Conservation (phyloP, 208 protist genomes). For the Acanthamoeba sp. region DNA sequence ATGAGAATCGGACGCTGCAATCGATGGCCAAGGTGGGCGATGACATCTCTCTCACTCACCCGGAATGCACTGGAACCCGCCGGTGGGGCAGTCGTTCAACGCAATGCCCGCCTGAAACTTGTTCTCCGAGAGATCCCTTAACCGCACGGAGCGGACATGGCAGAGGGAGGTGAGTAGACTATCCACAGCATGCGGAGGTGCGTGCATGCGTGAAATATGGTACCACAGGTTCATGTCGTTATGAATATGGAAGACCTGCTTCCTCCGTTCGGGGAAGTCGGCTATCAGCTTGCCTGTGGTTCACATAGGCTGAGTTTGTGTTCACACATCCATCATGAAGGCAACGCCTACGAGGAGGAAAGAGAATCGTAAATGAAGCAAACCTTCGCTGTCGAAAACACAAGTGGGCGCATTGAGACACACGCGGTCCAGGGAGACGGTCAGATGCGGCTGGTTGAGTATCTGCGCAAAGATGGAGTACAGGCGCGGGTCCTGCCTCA, state of each 20-base stretch:
- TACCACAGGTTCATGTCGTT: constrained; percentile 68
- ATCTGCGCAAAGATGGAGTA: constrained; percentile 64
- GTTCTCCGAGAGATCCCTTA: constrained; percentile 47
- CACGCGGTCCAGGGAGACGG: constrained; percentile 41
- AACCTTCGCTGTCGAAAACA: neutral
- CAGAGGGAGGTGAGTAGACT: neutral
- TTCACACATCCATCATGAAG: no score
- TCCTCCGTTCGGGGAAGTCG: neutral
- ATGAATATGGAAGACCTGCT: constrained; percentile 42
- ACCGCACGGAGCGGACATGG: neutral
- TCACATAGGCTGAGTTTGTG: neutral
- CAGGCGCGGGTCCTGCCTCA: constrained; percentile 36
- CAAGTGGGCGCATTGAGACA: constrained; percentile 16
- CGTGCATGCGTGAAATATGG: no score
- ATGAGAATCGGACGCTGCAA: no score
- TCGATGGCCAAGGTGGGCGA: no score
- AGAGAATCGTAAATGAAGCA: no score
- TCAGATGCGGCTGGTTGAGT: constrained; percentile 45
- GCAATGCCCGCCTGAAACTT: constrained; percentile 46
- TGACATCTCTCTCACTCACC: no score
- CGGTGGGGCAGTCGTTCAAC: constrained; percentile 2
- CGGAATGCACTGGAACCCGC: constrained; percentile 65
- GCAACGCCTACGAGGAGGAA: no score
- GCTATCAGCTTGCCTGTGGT: neutral
- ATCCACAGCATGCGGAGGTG: no score